Percentiles rank a stretch among this genome's conserved stretches.
phyloP scores from a whole-genome alignment of 2,329 filamentous ascomycete species.

The Fusarium sp. region DNA sequence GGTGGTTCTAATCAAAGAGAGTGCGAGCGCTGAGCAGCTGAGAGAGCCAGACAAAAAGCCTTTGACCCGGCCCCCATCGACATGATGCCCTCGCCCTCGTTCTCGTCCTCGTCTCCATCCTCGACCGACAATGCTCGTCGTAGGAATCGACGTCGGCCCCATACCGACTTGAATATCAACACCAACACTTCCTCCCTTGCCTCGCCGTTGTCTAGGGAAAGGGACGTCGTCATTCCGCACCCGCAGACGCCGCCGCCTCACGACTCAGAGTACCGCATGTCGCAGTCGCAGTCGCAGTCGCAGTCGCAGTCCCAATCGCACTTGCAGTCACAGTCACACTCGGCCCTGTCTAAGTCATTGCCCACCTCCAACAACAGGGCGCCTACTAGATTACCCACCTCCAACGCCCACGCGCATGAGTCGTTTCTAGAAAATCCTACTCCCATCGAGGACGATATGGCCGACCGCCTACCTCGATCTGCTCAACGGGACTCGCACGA shows the following conservation, averaged over 20 bases:
- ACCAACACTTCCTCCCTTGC: slow-evolving; percentile 47
- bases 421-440: slow-evolving; percentile 51
- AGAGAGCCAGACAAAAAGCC: slow-evolving; percentile 41
- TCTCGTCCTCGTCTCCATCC: slow-evolving; percentile 27
- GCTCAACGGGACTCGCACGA: slow-evolving; percentile 81
- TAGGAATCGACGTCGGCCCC: slow-evolving; percentile 45
- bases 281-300: slow-evolving; percentile 34
- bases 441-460: slow-evolving; percentile 51
- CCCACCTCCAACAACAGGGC: slow-evolving; percentile 45
- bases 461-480: slow-evolving; percentile 45
- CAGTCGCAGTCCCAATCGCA: slow-evolving; percentile 36
- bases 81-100: slow-evolving; percentile 42
- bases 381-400: slow-evolving; percentile 44
- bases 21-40: slow-evolving; percentile 16
- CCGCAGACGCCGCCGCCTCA: slow-evolving; percentile 44
- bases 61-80: slow-evolving; percentile 33
- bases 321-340: slow-evolving; percentile 21
- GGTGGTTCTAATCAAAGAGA: slow-evolving; percentile 25
- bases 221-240: slow-evolving; percentile 41
- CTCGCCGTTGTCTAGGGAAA: slow-evolving; percentile 36
- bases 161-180: slow-evolving; percentile 47
- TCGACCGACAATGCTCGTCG: slow-evolving; percentile 48
- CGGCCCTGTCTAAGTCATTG: slow-evolving; percentile 43
- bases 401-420: slow-evolving; percentile 48
- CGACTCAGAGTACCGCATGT: slow-evolving; percentile 32